phyloP scores from a whole-genome alignment of 768 basidiomycete genomes.

The Mycena crocata region DNA sequence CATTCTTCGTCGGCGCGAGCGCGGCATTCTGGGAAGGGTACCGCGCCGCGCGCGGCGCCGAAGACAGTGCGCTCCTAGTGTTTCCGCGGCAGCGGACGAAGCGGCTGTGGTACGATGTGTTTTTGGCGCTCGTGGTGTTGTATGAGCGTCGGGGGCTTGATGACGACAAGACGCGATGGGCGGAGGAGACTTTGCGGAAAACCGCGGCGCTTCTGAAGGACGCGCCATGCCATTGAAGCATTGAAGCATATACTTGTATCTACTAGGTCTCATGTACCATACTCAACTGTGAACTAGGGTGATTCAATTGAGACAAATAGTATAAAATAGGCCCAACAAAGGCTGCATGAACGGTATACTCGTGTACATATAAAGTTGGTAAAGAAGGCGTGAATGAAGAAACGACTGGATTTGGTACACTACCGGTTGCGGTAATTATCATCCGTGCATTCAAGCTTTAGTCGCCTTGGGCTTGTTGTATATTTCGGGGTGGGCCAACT shows the following conservation, averaged over 20 bases:
- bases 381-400: background rate
- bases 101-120: slow-evolving; percentile 80
- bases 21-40: slow-evolving; percentile 73
- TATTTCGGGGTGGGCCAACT: too few relatives aligned
- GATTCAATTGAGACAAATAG: background rate
- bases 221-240: slow-evolving; percentile 60
- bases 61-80: slow-evolving; percentile 50
- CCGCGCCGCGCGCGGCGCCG: slow-evolving; percentile 57
- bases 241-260: background rate
- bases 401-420: too few relatives aligned
- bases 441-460: too few relatives aligned
- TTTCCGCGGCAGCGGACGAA: slow-evolving; percentile 81
- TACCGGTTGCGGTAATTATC: too few relatives aligned
- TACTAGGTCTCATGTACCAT: background rate
- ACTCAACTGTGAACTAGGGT: background rate
- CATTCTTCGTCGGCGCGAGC: slow-evolving; percentile 66
- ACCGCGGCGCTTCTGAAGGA: slow-evolving; percentile 57
- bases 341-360: too few relatives aligned
- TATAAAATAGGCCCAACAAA: too few relatives aligned
- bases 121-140: slow-evolving; percentile 67
- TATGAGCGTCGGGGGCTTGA: slow-evolving; percentile 46
- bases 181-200: slow-evolving; percentile 52
- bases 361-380: background rate
- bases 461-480: too few relatives aligned
- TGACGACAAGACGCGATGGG: slow-evolving; percentile 50